These are phyloP conservation scores for Gossypium davidsonii DNA, from an alignment of 441 rosid genomes.

Conservation along the genomic window DNA sequence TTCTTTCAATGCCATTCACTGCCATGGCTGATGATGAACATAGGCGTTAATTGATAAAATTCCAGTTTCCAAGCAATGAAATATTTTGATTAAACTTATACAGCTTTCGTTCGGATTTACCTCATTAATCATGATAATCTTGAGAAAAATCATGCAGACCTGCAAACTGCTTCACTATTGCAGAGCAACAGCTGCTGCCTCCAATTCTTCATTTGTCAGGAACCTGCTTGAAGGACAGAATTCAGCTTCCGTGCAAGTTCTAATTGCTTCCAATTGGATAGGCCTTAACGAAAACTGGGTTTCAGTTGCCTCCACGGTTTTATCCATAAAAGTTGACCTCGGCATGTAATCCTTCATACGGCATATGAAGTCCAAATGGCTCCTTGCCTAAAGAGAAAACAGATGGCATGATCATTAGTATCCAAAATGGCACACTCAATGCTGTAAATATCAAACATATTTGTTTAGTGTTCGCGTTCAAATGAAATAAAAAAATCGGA, in stretches of 20 bases:
- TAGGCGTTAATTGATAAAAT: neutral
- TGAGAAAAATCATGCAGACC: neutral
- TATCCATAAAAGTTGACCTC: conserved; percentile 49
- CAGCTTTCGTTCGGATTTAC: neutral
- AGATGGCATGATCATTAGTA: neutral
- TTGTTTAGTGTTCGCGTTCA: neutral
- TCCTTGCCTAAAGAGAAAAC: conserved; percentile 42
- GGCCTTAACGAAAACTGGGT: conserved; percentile 44
- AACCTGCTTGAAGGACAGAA: conserved; percentile 38
- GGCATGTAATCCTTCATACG: conserved; percentile 56
- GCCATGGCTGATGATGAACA: neutral
- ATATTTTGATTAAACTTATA: neutral
- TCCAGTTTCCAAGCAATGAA: neutral
- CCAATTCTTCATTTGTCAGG: conserved; percentile 44
- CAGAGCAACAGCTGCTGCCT: conserved; percentile 27
- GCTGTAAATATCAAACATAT: neutral
- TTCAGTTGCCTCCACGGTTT: conserved; percentile 42
- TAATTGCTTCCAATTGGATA: conserved; percentile 27
- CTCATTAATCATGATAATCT: neutral
- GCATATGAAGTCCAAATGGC: conserved; percentile 59
- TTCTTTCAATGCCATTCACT: neutral
- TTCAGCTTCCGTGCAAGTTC: conserved; percentile 15
- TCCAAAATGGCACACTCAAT: neutral
- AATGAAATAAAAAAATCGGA: neutral
- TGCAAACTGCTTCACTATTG: neutral